Evolutionary conservation across 208 protist genomes (phyloP), one percentile per base, ranked within the genome.

Genomic region (Trichomonas tenax): DNA sequence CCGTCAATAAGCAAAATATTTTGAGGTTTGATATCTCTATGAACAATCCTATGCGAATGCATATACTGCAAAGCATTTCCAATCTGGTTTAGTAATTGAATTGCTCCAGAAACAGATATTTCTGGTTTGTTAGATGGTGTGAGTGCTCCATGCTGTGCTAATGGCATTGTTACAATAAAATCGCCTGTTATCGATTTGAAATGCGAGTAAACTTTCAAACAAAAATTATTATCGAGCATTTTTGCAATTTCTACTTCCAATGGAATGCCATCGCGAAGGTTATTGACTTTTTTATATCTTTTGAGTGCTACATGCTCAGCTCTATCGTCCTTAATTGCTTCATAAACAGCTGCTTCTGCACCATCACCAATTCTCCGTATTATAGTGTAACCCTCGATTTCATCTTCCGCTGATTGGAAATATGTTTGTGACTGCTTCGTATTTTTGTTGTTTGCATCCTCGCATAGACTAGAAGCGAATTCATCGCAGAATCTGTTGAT

Each of bases 401-500:
- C 86, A 14, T 93, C 86, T 34, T 58, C 14, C 46, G 41, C 86
- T 38, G 86, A 48, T 48, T 23, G 26, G 31, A 34, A 44, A 41
- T 48, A 48, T 38, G 23, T 23, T n/a, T 34, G 15, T 38, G 17
- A 23, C 51, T 23, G 26, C 31, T 48, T 48, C 17, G 41, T 41
- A 46, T 31, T 46, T 46, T 46, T 89, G 14, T 31, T 44, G 6
- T 41, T 31, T 10, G 31, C 15, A 38, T 93, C 86, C 3, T 93
- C 86, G 46, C 41, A 41, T 38, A 93, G 31, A 0, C 40, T 49
- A 17, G 86, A 93, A 51, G 86, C 86, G 51, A 93, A 93, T 48
- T 93, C 86, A 51, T 93, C 86, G 44, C 44, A 93, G 38, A 93
- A 93, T 51, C 86, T 8, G 31, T 93, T 93, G 38, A 93, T 93